phyloP scores from a whole-genome alignment of 352 stramenopile species.

The Phytopythium delawarense region DNA sequence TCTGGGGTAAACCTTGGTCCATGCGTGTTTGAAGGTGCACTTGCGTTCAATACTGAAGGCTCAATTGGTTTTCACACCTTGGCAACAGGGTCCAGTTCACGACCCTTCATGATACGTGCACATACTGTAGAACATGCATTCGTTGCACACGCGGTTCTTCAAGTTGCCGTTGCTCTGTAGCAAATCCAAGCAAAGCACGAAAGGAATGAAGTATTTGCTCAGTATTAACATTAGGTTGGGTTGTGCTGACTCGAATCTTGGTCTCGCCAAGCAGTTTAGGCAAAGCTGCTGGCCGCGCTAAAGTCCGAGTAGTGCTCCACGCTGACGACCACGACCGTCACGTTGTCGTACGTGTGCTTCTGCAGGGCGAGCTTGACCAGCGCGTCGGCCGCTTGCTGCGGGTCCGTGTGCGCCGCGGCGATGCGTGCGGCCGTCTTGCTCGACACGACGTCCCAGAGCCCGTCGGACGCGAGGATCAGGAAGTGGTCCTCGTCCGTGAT shows the following conservation, averaged over 20 bases:
- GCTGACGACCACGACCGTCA: conserved; percentile 74
- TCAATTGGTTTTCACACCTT: no score
- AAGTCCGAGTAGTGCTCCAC: conserved; percentile 37
- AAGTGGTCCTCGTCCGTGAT: conserved; percentile 60
- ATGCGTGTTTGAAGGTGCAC: no score
- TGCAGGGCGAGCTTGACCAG: conserved; percentile 57
- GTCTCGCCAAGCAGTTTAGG: background rate
- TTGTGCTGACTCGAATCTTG: background rate
- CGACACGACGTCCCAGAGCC: conserved; percentile 81
- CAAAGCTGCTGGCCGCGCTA: background rate
- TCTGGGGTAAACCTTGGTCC: no score
- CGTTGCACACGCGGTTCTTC: no score
- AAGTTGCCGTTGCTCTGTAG: no score
- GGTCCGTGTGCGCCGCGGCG: conserved; percentile 38
- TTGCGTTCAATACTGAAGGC: no score
- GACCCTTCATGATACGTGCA: no score
- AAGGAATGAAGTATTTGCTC: no score
- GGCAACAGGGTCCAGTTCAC: no score
- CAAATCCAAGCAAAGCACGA: no score
- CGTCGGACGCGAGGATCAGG: conserved; percentile 78
- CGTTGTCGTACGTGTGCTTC: conserved; percentile 64
- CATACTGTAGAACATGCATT: no score
- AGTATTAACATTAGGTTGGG: background rate
- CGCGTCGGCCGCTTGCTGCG: conserved; percentile 53
- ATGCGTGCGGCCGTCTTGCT: conserved; percentile 61